Conservation (phyloP, 78 protist species). For the Bodo saltans region DNA sequence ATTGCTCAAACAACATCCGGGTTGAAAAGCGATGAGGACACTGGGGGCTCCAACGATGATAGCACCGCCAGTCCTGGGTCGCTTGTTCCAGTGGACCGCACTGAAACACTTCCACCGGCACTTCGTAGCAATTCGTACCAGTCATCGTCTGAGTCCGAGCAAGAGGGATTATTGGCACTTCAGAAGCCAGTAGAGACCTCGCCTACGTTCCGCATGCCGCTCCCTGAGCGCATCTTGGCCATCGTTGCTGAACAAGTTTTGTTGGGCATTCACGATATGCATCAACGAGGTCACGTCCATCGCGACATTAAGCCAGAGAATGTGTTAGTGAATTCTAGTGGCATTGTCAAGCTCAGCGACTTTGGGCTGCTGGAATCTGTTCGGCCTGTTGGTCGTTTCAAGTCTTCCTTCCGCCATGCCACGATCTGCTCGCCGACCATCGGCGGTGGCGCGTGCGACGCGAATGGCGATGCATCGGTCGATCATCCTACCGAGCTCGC, state of each 20-base stretch:
- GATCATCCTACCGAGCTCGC: not conserved
- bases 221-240: not conserved
- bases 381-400: too few relatives aligned
- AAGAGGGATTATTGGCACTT: not conserved
- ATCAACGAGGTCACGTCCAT: not conserved
- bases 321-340: conserved; percentile 15
- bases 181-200: too few relatives aligned
- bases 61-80: not conserved
- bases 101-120: not conserved
- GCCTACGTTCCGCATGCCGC: too few relatives aligned
- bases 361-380: conserved; percentile 18
- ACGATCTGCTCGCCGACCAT: too few relatives aligned
- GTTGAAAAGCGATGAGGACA: too few relatives aligned
- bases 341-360: conserved; percentile 33
- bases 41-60: not conserved
- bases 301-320: conserved; percentile 43
- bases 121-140: not conserved
- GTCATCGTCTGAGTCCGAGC: not conserved
- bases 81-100: not conserved
- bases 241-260: not conserved
- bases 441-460: too few relatives aligned
- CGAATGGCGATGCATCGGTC: not conserved
- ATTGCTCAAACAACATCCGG: too few relatives aligned
- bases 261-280: conserved; percentile 26
- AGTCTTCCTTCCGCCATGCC: too few relatives aligned